Evolutionary conservation across 805 yeast genomes (phyloP).

Genomic region (Wickerhamomyces tratensis): DNA sequence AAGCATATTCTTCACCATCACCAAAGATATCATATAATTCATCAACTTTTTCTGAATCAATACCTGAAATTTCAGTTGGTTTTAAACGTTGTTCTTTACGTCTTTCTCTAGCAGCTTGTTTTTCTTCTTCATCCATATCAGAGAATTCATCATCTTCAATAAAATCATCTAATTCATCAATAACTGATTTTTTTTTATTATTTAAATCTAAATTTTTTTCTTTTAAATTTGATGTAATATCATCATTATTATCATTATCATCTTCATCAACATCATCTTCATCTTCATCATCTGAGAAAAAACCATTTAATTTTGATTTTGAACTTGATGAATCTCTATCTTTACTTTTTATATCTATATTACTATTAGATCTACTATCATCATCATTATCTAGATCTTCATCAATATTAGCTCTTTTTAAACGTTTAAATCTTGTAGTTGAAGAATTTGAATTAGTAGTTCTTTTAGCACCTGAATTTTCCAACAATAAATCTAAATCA

Average conservation of each 20-base stretch:
- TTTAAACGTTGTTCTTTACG: constrained; percentile 37
- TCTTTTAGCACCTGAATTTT: constrained; percentile 74
- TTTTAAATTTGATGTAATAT: constrained; percentile 5
- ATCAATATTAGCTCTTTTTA: constrained; percentile 57
- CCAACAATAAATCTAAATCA: constrained; percentile 85
- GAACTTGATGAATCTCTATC: constrained; percentile 19
- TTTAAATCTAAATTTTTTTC: too few species aligned
- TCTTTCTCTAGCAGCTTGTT: constrained; percentile 35
- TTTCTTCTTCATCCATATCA: constrained; percentile 68
- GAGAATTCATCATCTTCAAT: constrained; percentile 96
- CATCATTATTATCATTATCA: constrained; percentile 32
- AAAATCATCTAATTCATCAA: constrained; percentile 92
- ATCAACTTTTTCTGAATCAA: constrained; percentile 85
- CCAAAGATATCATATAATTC: constrained; percentile 95
- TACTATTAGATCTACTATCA: too few species aligned
- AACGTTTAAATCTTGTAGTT: constrained; percentile 59
- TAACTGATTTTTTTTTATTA: constrained; percentile 18
- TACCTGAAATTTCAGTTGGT: constrained; percentile 46
- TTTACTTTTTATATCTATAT: too few species aligned
- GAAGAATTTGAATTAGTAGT: constrained; percentile 16
- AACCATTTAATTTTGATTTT: constrained; percentile 23
- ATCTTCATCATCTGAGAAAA: constrained; percentile 32
- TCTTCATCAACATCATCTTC: constrained; percentile 16
- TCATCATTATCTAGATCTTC: constrained; percentile 8
- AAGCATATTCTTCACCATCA: constrained; percentile 92